Percentiles rank a stretch among this genome's conserved stretches.
Conservation (phyloP, 495 filamentous ascomycete genomes). For the Sordaria brevicollis region DNA sequence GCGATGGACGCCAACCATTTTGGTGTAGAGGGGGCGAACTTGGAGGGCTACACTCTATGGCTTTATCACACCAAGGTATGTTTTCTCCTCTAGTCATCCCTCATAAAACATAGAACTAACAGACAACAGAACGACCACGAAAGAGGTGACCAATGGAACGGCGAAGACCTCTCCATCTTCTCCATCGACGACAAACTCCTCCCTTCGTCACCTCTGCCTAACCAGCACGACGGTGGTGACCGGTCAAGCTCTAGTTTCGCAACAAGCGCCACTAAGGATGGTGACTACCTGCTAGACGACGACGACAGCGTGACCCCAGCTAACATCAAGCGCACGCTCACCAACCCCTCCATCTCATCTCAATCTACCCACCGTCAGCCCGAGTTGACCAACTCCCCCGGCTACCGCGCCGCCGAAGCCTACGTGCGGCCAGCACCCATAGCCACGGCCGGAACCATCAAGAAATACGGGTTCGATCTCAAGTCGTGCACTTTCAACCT, state of each 20-base stretch:
- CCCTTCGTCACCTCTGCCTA: constrained; percentile 38
- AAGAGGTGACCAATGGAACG: constrained; percentile 94
- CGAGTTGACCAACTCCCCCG: constrained; percentile 47
- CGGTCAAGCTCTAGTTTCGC: constrained; percentile 21
- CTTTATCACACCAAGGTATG: constrained; percentile 65
- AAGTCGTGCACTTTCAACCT: constrained; percentile 63
- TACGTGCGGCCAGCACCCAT: constrained; percentile 82
- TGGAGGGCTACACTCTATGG: constrained; percentile 86
- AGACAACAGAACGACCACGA: constrained; percentile 63
- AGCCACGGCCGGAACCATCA: constrained; percentile 55
- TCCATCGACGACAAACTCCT: constrained; percentile 71
- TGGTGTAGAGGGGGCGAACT: constrained; percentile 69
- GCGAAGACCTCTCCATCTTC: constrained; percentile 88
- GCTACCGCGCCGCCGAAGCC: constrained; percentile 84
- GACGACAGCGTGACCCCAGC: constrained; percentile 49
- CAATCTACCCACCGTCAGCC: constrained; percentile 38
- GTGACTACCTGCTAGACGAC: constrained; percentile 33
- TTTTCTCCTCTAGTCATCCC: background rate
- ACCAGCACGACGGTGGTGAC: too few species aligned
- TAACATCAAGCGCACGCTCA: constrained; percentile 64
- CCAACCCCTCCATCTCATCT: constrained; percentile 60
- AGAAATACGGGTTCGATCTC: constrained; percentile 67
- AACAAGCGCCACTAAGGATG: background rate
- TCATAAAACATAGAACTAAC: background rate
- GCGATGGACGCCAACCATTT: constrained; percentile 98